Conservation (phyloP, 2,329 filamentous ascomycete species). For the Apiospora kogelbergensis region DNA sequence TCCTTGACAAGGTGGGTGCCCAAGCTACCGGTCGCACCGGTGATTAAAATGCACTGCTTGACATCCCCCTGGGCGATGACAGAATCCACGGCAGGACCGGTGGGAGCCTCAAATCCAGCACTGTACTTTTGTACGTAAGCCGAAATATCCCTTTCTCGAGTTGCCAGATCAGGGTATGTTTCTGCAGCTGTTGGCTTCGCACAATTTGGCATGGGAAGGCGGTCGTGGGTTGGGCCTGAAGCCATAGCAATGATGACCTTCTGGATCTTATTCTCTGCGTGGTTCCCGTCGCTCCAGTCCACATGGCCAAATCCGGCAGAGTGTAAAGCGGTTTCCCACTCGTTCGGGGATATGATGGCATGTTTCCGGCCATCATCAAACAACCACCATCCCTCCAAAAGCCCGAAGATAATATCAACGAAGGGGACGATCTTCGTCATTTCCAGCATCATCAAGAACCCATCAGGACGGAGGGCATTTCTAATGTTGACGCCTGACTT, state of each 20-base stretch:
- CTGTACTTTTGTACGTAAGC: too few species aligned
- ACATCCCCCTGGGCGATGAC: too few species aligned
- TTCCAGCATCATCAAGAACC: slow-evolving; percentile 36
- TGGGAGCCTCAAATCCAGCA: too few species aligned
- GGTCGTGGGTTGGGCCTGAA: slow-evolving; percentile 3
- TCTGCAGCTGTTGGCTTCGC: too few species aligned
- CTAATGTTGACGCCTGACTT: slow-evolving; percentile 24
- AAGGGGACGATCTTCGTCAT: slow-evolving; percentile 30
- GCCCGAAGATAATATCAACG: slow-evolving; percentile 36
- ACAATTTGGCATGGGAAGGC: too few species aligned
- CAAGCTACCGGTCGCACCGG: slow-evolving; percentile 39
- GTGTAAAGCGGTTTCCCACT: slow-evolving; percentile 27
- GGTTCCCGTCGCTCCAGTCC: slow-evolving; percentile 30
- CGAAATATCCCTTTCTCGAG: too few species aligned
- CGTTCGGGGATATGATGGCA: slow-evolving; percentile 18
- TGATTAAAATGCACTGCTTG: slow-evolving; percentile 32
- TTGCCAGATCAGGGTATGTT: too few species aligned
- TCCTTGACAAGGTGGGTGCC: slow-evolving; percentile 35
- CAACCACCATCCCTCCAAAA: slow-evolving; percentile 40
- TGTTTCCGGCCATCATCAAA: slow-evolving; percentile 33
- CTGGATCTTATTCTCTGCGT: slow-evolving; percentile 26
- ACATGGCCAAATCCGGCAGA: slow-evolving; percentile 27
- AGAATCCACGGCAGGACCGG: not conserved
- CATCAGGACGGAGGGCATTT: slow-evolving; percentile 29
- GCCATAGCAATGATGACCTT: slow-evolving; percentile 30